These are phyloP conservation scores for Cicer arietinum DNA, from an alignment of 306 rosid species.

Conservation along the genomic window DNA sequence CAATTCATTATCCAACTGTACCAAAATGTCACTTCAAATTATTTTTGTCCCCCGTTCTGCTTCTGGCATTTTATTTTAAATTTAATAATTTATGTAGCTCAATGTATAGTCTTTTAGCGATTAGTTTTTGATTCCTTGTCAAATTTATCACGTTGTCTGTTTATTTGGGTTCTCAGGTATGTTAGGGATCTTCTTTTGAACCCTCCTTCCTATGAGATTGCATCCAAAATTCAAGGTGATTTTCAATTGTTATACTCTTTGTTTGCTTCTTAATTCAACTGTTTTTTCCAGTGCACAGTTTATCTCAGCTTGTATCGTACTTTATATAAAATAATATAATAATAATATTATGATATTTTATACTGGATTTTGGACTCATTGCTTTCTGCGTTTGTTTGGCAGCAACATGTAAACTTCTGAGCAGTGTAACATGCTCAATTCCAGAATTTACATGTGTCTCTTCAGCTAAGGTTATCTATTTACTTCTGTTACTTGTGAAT, in stretches of 20 bases:
- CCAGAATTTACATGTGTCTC: constrained; percentile 97
- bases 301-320: constrained; percentile 11
- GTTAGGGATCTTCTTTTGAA: constrained; percentile 87
- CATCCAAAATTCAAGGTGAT: constrained; percentile 88
- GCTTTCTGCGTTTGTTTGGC: constrained; percentile 47
- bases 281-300: neutral
- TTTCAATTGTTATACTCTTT: constrained; percentile 26
- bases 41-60: neutral
- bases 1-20: neutral
- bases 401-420: constrained; percentile 91
- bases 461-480: constrained; percentile 77
- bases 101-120: constrained; percentile 2
- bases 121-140: constrained; percentile 6
- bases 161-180: constrained; percentile 61
- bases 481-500: constrained; percentile 41
- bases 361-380: constrained; percentile 38
- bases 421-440: constrained; percentile 73
- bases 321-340: neutral
- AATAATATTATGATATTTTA: constrained; percentile 2
- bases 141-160: constrained; percentile 29
- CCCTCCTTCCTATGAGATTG: constrained; percentile 90
- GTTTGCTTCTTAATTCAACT: constrained; percentile 21
- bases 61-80: neutral
- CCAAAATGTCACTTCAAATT: constrained; percentile 10
- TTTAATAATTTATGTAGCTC: constrained; percentile 16